phyloP scores from a whole-genome alignment of 352 stramenopile genomes.

The Pythium coloratum region DNA sequence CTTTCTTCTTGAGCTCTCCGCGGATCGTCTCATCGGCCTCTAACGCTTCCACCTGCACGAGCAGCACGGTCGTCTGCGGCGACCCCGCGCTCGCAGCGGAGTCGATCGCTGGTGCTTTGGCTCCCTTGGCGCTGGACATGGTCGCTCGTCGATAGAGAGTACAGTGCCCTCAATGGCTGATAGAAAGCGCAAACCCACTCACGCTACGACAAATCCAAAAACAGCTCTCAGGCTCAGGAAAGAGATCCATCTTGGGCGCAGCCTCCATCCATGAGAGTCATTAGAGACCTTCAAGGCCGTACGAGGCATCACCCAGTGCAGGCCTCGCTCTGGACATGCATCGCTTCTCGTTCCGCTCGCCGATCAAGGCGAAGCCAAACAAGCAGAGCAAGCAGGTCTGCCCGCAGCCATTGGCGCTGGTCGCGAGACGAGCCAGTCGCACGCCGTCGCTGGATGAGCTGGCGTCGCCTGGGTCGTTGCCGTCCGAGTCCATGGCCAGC shows the following conservation, averaged over 20 bases:
- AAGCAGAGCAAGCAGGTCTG: neutral
- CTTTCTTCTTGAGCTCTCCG: conserved; percentile 41
- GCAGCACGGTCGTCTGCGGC: conserved; percentile 46
- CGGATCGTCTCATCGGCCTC: conserved; percentile 55
- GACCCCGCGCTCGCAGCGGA: neutral
- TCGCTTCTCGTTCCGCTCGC: conserved; percentile 20
- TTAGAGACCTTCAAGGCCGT: neutral
- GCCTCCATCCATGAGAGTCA: conserved; percentile 1
- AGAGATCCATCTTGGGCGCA: neutral
- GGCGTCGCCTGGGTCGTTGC: conserved; percentile 7
- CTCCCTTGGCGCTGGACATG: conserved; percentile 19
- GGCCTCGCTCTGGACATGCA: neutral
- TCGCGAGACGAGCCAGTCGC: conserved; percentile 1
- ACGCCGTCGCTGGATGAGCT: conserved; percentile 25
- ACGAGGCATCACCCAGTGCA: neutral
- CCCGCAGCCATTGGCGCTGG: conserved; percentile 2
- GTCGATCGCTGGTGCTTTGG: neutral
- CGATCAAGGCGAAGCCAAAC: neutral
- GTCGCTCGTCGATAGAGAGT: neutral
- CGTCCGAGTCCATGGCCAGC: neutral
- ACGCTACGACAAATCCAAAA: conserved; percentile 1
- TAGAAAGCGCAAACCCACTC: neutral
- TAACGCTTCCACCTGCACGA: conserved; percentile 57
- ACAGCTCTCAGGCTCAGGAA: neutral
- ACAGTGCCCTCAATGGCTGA: neutral